Conservation (phyloP, 208 protist genomes). For the Lotmaria passim region DNA sequence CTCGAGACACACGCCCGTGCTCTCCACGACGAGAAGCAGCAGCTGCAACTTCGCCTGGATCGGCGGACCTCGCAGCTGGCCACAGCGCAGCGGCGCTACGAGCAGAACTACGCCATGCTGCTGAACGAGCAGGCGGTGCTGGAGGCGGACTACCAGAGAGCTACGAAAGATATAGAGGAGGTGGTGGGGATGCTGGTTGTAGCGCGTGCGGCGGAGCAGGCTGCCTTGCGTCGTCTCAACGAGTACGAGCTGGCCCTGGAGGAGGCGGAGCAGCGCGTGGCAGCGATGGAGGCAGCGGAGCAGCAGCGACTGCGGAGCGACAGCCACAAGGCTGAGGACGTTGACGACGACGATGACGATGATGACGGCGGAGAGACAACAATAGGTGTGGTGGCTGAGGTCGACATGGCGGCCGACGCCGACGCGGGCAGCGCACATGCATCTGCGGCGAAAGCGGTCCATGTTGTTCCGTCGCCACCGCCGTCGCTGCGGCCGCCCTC, state of each 20-base stretch:
- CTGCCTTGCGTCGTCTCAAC: conserved; percentile 24
- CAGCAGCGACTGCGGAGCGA: background rate
- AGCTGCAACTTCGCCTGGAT: conserved; percentile 32
- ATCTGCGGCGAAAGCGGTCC: background rate
- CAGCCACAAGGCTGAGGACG: too few species aligned
- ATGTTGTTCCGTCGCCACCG: background rate
- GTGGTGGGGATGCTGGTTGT: conserved; percentile 26
- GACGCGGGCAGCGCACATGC: background rate
- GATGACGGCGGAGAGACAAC: background rate
- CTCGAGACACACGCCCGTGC: conserved; percentile 16
- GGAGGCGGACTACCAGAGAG: conserved; percentile 18
- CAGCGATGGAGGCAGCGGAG: conserved; percentile 1
- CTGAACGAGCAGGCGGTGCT: conserved; percentile 17
- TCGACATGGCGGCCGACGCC: too few species aligned
- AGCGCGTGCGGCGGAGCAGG: conserved; percentile 28
- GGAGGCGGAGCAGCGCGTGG: conserved; percentile 7
- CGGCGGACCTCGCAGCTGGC: conserved; percentile 20
- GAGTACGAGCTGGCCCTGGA: conserved; percentile 25
- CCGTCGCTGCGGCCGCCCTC: background rate
- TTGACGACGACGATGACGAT: too few species aligned
- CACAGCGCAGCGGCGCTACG: conserved; percentile 11
- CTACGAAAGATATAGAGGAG: conserved; percentile 21
- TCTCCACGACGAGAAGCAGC: conserved; percentile 19
- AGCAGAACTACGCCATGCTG: conserved; percentile 24
- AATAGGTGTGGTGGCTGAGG: too few species aligned